A percentile compares a stretch with the other conserved stretches of the same genome.
Evolutionary conservation across 1,284 basidiomycete genomes (phyloP).

Genomic region (Phenoliferia sp.): DNA sequence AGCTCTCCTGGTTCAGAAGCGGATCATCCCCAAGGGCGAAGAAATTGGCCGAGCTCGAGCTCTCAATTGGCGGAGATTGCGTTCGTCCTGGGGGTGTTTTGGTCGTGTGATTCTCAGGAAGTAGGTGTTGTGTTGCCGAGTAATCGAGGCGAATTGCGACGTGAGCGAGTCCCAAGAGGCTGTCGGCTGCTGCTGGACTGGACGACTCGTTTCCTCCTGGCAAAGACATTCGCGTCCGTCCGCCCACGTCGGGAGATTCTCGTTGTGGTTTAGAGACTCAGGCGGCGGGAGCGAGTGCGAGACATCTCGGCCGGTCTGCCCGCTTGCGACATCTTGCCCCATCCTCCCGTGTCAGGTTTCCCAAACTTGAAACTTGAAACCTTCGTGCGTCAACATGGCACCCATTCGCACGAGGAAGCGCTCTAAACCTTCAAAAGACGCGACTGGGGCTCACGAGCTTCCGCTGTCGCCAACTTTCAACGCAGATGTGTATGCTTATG

Average conservation of each 20-base stretch:
- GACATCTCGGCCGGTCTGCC: too few species aligned
- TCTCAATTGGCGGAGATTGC: not conserved
- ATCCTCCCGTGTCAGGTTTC: too few species aligned
- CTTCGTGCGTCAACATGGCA: not conserved
- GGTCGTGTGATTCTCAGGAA: not conserved
- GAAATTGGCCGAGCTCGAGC: not conserved
- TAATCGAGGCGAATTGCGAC: not conserved
- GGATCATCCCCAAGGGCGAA: not conserved
- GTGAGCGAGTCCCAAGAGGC: not conserved
- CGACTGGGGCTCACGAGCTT: not conserved
- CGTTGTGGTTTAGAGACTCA: too few species aligned
- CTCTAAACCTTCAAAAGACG: not conserved
- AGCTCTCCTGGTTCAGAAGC: not conserved
- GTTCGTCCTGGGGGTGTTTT: not conserved
- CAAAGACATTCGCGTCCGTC: too few species aligned
- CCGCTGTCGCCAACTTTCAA: not conserved
- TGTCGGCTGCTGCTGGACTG: not conserved
- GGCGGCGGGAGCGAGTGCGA: too few species aligned
- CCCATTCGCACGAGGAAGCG: not conserved
- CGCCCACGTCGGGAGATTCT: too few species aligned
- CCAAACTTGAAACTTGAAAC: too few species aligned
- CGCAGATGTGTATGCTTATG: conserved; percentile 4
- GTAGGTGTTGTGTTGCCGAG: not conserved
- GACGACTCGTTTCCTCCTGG: not conserved
- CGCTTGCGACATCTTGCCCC: too few species aligned